Evolutionary conservation across 1,284 basidiomycete genomes (phyloP), one percentile per base, ranked within the genome.

Genomic region (Pulveroboletus sp.): DNA sequence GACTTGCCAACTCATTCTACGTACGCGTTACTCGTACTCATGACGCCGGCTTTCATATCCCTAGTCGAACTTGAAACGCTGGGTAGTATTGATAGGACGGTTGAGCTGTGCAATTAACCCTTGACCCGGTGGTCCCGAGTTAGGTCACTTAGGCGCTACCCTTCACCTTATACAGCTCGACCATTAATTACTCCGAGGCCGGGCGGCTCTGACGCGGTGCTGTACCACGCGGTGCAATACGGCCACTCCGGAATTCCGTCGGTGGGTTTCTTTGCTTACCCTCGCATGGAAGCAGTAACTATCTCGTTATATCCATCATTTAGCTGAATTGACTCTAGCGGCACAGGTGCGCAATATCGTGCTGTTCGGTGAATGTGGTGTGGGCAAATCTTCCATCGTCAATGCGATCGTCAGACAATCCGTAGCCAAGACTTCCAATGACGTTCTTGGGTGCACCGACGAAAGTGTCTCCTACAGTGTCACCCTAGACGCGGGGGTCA

Each of bases 321-420:
- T 8, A 25, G 24, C 36, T 29, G 31, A 31, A 48, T 31, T 31
- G n/a, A 53, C 35, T 15, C 33, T n/a, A 20, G 14, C 24, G 40
- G 14, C n/a, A 38, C 54, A 66, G 56, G 33, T 43, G n/a, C 62
- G 66, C 33, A 70, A 63, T 26, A 26, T 69, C 9, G 62, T 68
- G 43, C 43, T 72, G 7, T 64, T 68, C 22, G 67, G 68, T 46
- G 65, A 70, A 66, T 59, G 58, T 42, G 68, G 68, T 47, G 63
- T 52, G 45, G 69, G 67, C 17, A 69, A 69, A 60, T 71, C 70
- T 3, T 67, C 68, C 39, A 49, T 66, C 45, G 56, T 71, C 55
- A 72, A 72, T 24, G 20, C 42, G 20, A 49, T 70, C 50, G 46
- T 55, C 6, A 63, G 67, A 38, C 12, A 14, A n/a, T 29, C 26